Percentiles rank a stretch among this genome's conserved stretches.
These are phyloP conservation scores for Aspergillus glaucus DNA, from an alignment of 2,329 filamentous ascomycete genomes.

Conservation along the genomic window DNA sequence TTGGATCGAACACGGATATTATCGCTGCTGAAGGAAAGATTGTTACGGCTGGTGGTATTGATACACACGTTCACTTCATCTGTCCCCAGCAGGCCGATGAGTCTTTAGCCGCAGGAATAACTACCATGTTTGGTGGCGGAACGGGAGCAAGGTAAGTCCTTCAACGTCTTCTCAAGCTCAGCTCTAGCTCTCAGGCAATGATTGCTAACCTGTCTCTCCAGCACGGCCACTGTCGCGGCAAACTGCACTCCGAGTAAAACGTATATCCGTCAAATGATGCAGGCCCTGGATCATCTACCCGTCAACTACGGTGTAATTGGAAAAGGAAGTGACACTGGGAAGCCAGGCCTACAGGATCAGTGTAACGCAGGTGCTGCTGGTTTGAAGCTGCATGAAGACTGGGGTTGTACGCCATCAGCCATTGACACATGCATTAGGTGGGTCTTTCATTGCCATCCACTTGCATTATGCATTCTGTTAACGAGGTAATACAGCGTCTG, in stretches of 20 bases:
- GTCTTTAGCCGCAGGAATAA: slow-evolving; percentile 74
- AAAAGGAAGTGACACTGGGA: slow-evolving; percentile 76
- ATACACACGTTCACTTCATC: slow-evolving; percentile 84
- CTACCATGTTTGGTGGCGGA: slow-evolving; percentile 78
- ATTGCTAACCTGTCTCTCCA: background rate
- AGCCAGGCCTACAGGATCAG: slow-evolving; percentile 65
- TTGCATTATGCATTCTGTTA: background rate
- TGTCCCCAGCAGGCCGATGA: slow-evolving; percentile 83
- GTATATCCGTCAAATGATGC: slow-evolving; percentile 77
- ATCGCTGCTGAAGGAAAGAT: slow-evolving; percentile 81
- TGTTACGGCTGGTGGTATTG: slow-evolving; percentile 76
- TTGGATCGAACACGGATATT: slow-evolving; percentile 81
- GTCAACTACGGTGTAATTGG: slow-evolving; percentile 82
- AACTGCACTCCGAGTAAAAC: slow-evolving; percentile 79
- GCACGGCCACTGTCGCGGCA: slow-evolving; percentile 73
- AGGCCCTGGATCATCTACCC: slow-evolving; percentile 69
- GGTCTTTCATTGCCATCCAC: background rate
- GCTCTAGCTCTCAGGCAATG: background rate
- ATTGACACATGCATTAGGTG: slow-evolving; percentile 69
- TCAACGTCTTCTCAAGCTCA: background rate
- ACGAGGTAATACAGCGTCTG: slow-evolving; percentile 52
- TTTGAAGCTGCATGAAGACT: slow-evolving; percentile 87
- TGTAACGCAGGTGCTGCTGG: slow-evolving; percentile 73
- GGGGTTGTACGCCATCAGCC: slow-evolving; percentile 78
- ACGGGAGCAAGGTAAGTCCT: slow-evolving; percentile 61